These are phyloP conservation scores for Xylariaceae sp. DNA, from an alignment of 2,329 filamentous ascomycete species.

Conservation along the genomic window DNA sequence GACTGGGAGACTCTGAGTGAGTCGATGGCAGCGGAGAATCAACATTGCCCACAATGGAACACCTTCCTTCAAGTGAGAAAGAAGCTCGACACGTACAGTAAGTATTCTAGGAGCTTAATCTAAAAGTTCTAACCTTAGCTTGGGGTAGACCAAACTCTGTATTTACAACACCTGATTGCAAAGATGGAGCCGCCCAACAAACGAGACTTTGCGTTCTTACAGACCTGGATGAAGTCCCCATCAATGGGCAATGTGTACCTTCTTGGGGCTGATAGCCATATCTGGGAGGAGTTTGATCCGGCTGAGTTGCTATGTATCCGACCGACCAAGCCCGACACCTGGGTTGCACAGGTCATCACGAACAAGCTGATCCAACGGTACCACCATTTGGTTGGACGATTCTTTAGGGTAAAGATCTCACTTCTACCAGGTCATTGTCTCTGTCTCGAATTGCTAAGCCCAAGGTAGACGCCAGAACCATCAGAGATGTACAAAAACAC, in stretches of 20 bases:
- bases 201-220: not conserved
- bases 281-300: not conserved
- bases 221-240: not conserved
- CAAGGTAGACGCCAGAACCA: not conserved
- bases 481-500: not conserved
- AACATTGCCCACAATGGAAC: not conserved
- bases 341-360: too few relatives aligned
- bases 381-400: too few relatives aligned
- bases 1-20: slow-evolving; percentile 1
- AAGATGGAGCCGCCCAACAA: not conserved
- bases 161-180: not conserved
- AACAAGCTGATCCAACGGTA: too few relatives aligned
- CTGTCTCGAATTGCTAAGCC: not conserved
- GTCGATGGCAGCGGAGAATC: not conserved
- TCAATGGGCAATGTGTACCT: slow-evolving; percentile 1
- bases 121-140: too few relatives aligned
- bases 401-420: too few relatives aligned
- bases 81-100: not conserved
- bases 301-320: not conserved
- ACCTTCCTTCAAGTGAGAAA: not conserved
- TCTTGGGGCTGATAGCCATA: not conserved
- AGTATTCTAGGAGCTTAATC: not conserved
- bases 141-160: not conserved
- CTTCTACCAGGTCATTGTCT: too few relatives aligned
- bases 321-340: not conserved